phyloP scores from a whole-genome alignment of 2,329 filamentous ascomycete genomes.

The Fusarium abutilonis region DNA sequence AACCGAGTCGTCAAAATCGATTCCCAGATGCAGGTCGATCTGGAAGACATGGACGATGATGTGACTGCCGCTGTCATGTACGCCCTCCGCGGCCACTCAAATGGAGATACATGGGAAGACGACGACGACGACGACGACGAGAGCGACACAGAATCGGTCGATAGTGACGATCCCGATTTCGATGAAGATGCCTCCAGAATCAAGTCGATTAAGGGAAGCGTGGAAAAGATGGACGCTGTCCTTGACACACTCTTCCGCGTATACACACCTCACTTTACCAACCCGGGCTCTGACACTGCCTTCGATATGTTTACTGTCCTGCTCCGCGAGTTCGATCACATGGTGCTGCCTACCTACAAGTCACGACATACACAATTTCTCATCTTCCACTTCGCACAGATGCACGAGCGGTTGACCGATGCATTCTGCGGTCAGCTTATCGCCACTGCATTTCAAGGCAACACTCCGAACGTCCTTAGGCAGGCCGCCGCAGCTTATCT shows the following conservation, averaged over 20 bases:
- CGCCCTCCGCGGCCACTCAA: constrained; percentile 51
- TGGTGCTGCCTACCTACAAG: constrained; percentile 89
- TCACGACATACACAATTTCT: constrained; percentile 96
- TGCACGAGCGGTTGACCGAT: constrained; percentile 79
- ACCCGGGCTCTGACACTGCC: constrained; percentile 73
- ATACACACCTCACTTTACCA: constrained; percentile 77
- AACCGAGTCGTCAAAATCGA: constrained; percentile 93
- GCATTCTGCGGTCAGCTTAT: constrained; percentile 81
- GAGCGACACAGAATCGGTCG: constrained; percentile 76
- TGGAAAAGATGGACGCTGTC: constrained; percentile 90
- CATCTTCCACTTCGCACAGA: constrained; percentile 93
- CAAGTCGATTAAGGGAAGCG: constrained; percentile 79
- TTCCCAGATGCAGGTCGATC: constrained; percentile 91
- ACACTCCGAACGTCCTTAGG: constrained; percentile 76
- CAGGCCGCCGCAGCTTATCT: constrained; percentile 92
- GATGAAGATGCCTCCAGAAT: constrained; percentile 71
- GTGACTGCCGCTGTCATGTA: constrained; percentile 77
- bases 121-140: constrained; percentile 63
- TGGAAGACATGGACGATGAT: constrained; percentile 93
- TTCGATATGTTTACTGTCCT: constrained; percentile 81
- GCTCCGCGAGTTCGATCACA: constrained; percentile 84
- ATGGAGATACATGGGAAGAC: constrained; percentile 57
- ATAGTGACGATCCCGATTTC: constrained; percentile 74
- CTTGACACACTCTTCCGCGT: constrained; percentile 88
- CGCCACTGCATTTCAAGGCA: constrained; percentile 61